phyloP scores from a whole-genome alignment of 306 rosid species.

The Pterocarpus santalinus region DNA sequence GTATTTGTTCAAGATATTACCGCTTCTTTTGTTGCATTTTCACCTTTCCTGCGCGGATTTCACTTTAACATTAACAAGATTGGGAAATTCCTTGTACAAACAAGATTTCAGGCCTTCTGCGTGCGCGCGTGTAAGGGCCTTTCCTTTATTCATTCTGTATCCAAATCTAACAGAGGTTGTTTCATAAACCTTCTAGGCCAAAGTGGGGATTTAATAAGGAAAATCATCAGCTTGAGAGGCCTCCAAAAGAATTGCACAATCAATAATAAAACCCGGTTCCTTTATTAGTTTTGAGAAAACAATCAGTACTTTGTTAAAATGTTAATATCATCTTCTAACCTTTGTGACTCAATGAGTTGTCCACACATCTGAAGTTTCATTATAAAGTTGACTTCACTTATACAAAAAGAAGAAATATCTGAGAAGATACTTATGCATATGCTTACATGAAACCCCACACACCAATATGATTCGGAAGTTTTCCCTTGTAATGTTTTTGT shows the following conservation, averaged over 20 bases:
- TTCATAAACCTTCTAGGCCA: neutral
- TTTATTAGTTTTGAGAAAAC: neutral
- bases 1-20: slow-evolving; percentile 48
- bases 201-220: neutral
- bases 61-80: slow-evolving; percentile 35
- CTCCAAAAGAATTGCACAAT: neutral
- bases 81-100: slow-evolving; percentile 37
- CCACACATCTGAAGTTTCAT: neutral
- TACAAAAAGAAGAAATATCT: too few species aligned
- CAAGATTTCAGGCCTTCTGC: slow-evolving; percentile 7
- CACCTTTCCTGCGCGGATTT: slow-evolving; percentile 37
- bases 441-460: neutral
- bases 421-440: too few species aligned
- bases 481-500: neutral
- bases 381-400: too few species aligned
- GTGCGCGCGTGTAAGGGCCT: neutral
- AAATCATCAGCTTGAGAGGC: slow-evolving; percentile 6
- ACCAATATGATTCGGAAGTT: neutral
- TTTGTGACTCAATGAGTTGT: neutral
- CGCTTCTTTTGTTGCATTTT: slow-evolving; percentile 36
- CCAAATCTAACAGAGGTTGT: too few species aligned
- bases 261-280: neutral
- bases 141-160: too few species aligned
- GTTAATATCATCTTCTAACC: neutral
- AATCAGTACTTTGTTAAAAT: slow-evolving; percentile 3